Evolutionary conservation across 176 grass and related monocot species (phyloP), one percentile per base, ranked within the genome.

Genomic region (Chloris gayana): DNA sequence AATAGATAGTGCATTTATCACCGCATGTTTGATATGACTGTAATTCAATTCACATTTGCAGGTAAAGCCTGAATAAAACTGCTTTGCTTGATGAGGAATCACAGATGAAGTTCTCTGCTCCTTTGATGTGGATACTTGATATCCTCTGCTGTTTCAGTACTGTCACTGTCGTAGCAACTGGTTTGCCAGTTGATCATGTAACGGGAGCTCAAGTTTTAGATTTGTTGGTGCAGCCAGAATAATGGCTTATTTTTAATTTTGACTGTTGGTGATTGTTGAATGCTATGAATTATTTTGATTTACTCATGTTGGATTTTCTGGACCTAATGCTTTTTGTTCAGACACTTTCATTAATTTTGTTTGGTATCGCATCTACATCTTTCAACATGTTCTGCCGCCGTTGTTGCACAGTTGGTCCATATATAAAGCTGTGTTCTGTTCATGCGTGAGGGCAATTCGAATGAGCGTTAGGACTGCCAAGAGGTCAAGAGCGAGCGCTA

Each of bases 61-160:
- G 88, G 88, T 18, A 0, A 89, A 82, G 73, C 72, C 83, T 63
- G 79, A 86, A 74, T 89, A 82, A 42, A 89, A 68, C 21, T 25
- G 42, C 25, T 51, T 29, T n/a, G 13, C 19, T 8, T 19, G 58
- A 30, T 66, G 19, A 79, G 5, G 32, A 13, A 53, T 54, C 21
- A 67, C 77, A 22, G 60, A 60, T 72, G 77, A 59, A 66, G 59
- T 22, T 38, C 3, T 39, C 66, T 51, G 29, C 17, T 63, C 30
- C 7, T 63, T 7, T 9, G 65, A 19, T 66, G 31, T 50, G 53
- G 53, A 62, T 69, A 84, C 68, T 30, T 57, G 65, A 59, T 72
- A 34, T 64, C 72, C 58, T 42, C n/a, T 85, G n/a, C 66, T 75
- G 42, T 75, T 58, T 27, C 10, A 78, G 19, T 73, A 67, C 49